Evolutionary conservation across 2,329 filamentous ascomycete genomes (phyloP), one percentile per base, ranked within the genome.

Genomic region (Exophiala sideris): DNA sequence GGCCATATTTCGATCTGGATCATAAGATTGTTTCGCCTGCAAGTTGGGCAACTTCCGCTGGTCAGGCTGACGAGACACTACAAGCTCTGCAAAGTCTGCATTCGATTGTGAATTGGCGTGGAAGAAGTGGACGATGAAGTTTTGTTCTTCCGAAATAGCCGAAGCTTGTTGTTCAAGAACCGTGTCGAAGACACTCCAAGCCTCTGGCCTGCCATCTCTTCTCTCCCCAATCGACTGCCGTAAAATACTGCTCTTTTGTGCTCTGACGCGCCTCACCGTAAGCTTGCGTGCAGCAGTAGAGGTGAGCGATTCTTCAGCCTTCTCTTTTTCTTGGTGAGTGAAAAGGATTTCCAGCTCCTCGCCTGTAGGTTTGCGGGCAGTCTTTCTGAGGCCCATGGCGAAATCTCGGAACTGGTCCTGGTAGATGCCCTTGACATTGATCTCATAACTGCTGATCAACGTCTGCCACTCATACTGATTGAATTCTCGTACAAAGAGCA

Each of bases 71-170:
- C 78, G 77, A 2, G 81, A 79, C 16, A 81, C 77, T 14, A 96
- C 86, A 2, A 86, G 81, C 61, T 97, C 94, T 1, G 87, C 80
- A 67, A 96, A 97, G 67, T 96, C 91, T 12, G 82, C 73, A 34
- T 84, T 86, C 64, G 91, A 86, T 24, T 92, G 78, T 1, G 90
- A 95, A n/a, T 87, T 89, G 21, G 94, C 84, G 64, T 97, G 92
- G 79, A 97, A 97, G 70, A 96, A 94, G 63, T 95, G 90, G n/a
- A 96, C 85, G 45, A 96, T 79, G 67, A 97, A 99, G 68, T 96
- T 97, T 69, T 99, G 92, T 72, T 99, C 94, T 69, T 92, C 91
- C 63, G 90, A 86, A 54, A 96, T 85, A 52, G 95, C 79, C 5
- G 87, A 89, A 41, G 91, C 75, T 60, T 94, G 82, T 65, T 96